Evolutionary conservation across 1,139 yeast genomes (phyloP), one percentile per base, ranked within the genome.

Genomic region (Eremothecium coryli): DNA sequence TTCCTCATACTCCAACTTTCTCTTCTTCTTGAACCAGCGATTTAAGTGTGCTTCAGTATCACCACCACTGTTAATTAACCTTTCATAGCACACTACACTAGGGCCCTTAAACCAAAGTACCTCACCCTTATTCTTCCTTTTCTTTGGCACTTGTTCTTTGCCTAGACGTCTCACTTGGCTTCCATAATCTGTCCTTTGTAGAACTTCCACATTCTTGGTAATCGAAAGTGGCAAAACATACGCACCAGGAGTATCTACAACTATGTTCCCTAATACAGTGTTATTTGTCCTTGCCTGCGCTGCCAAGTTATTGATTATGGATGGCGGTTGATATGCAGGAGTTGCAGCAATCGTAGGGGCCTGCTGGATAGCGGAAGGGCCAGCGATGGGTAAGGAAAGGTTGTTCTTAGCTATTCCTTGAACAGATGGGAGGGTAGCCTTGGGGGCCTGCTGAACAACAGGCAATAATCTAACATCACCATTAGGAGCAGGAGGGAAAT

Each of bases 41-140:
- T 51, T 52, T 26, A 47, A 34, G 7, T 51, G 46, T 3, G 40
- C 33, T 23, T 49, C 41, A 10, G 44, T 25, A 26, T 39, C 38
- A 29, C 40, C 44, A 10, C 54, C 53, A 7, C 48, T 39, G 36
- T 52, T 52, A 9, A 53, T 35, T 20, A 76, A 60, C 41, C 81
- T 64, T 48, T 70, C 73, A 2, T 71, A 60, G 12, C 77, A 60
- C 35, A 68, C 63, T 7, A 79, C 62, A 9, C 95, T 93, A 5
- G 95, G 86, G 2, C 90, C 74, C 42, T 84, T 70, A 58, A 78
- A 84, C 88, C 95, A 86, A 14, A 82, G 60, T 26, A 80, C 62
- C 37, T 79, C 81, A 20, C 64, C 63, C 23, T 49, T 50, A n/a
- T 35, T 38, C 29, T 45, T 45, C 54, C 52, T 41, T 48, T 47